phyloP scores from a whole-genome alignment of 208 protist species.

The Angomonas desouzai region DNA sequence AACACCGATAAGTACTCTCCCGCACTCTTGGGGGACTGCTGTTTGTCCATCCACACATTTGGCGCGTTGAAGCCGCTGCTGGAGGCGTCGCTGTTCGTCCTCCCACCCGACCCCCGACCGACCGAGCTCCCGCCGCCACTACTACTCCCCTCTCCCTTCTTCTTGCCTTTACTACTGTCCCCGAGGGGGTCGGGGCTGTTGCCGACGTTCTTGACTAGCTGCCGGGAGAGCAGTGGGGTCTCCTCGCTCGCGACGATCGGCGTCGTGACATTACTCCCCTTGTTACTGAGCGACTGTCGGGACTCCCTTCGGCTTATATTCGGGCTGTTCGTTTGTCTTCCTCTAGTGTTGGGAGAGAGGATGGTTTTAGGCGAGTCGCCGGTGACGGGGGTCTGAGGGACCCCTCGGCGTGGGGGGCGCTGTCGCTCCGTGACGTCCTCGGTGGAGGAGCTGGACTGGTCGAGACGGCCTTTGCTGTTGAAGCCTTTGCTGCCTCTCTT shows the following conservation, averaged over 20 bases:
- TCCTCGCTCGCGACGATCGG: neutral
- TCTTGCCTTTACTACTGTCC: neutral
- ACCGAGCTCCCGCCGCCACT: neutral
- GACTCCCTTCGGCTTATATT: neutral
- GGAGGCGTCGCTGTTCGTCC: neutral
- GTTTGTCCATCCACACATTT: slow-evolving; percentile 12
- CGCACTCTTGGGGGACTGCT: slow-evolving; percentile 13
- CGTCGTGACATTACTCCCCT: neutral
- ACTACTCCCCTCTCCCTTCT: slow-evolving; percentile 7
- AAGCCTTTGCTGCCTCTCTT: neutral
- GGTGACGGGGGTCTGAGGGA: neutral
- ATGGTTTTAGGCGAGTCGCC: neutral
- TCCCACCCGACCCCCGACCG: neutral
- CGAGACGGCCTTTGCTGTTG: neutral
- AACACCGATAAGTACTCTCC: slow-evolving; percentile 17
- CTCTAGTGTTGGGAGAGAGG: neutral
- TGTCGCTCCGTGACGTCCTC: slow-evolving; percentile 1
- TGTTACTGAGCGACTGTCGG: neutral
- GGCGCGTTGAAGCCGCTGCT: slow-evolving; percentile 11
- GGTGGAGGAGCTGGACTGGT: neutral
- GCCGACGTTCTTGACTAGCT: slow-evolving; percentile 3
- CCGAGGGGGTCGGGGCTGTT: neutral
- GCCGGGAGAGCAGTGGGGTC: neutral
- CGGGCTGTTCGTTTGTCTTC: neutral
- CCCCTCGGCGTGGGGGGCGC: neutral